These are phyloP conservation scores for Chaetomiaceae sp. DNA, from an alignment of 2,329 filamentous ascomycete species.

Conservation along the genomic window DNA sequence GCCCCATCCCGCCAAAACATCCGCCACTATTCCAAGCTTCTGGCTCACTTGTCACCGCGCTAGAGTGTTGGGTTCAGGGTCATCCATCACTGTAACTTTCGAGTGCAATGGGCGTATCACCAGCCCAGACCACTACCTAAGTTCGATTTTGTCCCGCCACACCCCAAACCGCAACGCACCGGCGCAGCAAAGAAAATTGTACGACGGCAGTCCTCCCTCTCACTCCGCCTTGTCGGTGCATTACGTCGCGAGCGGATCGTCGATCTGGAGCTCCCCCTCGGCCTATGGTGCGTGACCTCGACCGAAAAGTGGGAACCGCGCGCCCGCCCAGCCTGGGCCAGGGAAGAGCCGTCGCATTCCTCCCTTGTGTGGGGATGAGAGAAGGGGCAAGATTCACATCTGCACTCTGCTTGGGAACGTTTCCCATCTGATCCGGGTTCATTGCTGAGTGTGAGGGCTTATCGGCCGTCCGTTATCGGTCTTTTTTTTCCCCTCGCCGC, in stretches of 20 bases:
- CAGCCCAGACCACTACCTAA: too few species aligned
- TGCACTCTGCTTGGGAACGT: constrained; percentile 9
- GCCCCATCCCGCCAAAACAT: too few species aligned
- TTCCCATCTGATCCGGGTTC: constrained; percentile 10
- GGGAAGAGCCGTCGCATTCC: constrained; percentile 13
- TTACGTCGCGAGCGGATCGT: constrained; percentile 17
- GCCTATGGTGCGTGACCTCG: constrained; percentile 13
- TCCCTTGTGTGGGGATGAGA: constrained; percentile 13
- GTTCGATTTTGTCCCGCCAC: too few species aligned
- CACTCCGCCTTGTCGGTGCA: neutral
- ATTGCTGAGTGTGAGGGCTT: neutral
- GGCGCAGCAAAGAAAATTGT: too few species aligned
- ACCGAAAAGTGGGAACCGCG: constrained; percentile 15
- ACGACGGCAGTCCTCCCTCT: neutral
- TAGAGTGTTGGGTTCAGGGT: too few species aligned
- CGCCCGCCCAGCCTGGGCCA: constrained; percentile 12
- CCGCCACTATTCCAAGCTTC: neutral
- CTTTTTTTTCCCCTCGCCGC: neutral
- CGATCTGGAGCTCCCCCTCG: constrained; percentile 4
- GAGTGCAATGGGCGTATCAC: too few species aligned
- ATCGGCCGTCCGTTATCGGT: constrained; percentile 14
- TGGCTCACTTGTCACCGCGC: too few species aligned
- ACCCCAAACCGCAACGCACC: too few species aligned
- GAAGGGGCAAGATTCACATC: constrained; percentile 14
- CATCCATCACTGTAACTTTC: too few species aligned